Percentiles rank a stretch among this genome's conserved stretches.
Evolutionary conservation across 2,329 filamentous ascomycete species (phyloP).

Genomic region (Fusarium oligoseptatum): DNA sequence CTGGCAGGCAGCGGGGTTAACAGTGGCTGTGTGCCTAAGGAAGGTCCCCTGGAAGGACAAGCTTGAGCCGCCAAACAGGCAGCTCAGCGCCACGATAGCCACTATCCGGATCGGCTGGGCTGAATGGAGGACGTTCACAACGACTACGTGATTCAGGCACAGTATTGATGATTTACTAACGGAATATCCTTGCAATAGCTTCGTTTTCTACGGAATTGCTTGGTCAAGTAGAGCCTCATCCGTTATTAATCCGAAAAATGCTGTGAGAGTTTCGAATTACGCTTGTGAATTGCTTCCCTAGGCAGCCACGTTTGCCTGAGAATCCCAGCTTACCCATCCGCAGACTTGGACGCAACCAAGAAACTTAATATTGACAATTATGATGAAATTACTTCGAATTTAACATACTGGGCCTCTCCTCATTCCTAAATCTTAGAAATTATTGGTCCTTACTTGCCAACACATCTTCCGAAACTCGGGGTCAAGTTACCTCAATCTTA

Average conservation of each 20-base stretch:
- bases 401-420: not conserved
- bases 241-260: not conserved
- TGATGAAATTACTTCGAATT: not conserved
- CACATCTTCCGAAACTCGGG: not conserved
- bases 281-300: not conserved
- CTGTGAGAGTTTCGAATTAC: not conserved
- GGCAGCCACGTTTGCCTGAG: not conserved
- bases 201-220: not conserved
- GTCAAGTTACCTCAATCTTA: not conserved
- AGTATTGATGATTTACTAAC: not conserved
- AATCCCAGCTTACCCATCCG: not conserved
- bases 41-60: constrained; percentile 4
- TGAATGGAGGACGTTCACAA: not conserved
- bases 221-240: fast-evolving
- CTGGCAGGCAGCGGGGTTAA: constrained; percentile 3
- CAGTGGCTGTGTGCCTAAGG: constrained; percentile 7
- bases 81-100: constrained; percentile 19
- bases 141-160: not conserved
- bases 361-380: not conserved
- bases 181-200: not conserved
- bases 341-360: not conserved
- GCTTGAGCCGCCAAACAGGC: constrained; percentile 21
- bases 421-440: not conserved
- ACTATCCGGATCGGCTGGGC: constrained; percentile 3
- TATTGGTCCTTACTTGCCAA: not conserved